Conservation (phyloP, 1,139 yeast species). For the Zygosaccharomyces sapae region DNA sequence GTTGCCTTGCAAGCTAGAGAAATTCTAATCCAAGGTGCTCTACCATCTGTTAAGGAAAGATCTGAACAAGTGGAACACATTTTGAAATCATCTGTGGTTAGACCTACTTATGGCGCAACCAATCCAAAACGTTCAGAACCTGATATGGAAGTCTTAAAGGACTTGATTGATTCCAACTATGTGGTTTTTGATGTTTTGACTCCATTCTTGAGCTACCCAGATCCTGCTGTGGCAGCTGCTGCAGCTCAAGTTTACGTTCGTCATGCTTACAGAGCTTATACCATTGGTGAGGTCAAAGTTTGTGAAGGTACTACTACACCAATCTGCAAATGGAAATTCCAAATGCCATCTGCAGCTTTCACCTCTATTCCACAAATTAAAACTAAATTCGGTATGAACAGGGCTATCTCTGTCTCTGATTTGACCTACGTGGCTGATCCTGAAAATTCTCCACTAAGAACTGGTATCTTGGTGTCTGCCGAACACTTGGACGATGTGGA, state of each 20-base stretch:
- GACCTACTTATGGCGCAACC: slow-evolving; percentile 82
- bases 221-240: slow-evolving; percentile 88
- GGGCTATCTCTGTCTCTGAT: slow-evolving; percentile 91
- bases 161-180: slow-evolving; percentile 92
- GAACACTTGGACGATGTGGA: slow-evolving; percentile 86
- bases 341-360: slow-evolving; percentile 76
- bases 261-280: slow-evolving; percentile 95
- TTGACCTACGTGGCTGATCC: slow-evolving; percentile 77
- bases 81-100: slow-evolving; percentile 85
- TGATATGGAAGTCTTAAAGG: slow-evolving; percentile 71
- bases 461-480: slow-evolving; percentile 83
- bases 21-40: slow-evolving; percentile 88
- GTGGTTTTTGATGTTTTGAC: slow-evolving; percentile 93
- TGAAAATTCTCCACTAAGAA: slow-evolving; percentile 59
- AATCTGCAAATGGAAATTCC: slow-evolving; percentile 84
- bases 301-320: slow-evolving; percentile 49
- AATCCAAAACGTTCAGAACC: slow-evolving; percentile 77
- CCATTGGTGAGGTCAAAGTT: slow-evolving; percentile 70
- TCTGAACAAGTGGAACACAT: slow-evolving; percentile 96
- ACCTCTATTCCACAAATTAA: slow-evolving; percentile 57
- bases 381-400: slow-evolving; percentile 52
- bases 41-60: slow-evolving; percentile 94
- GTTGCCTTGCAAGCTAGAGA: slow-evolving; percentile 95
- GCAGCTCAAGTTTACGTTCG: slow-evolving; percentile 96
- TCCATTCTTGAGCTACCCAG: slow-evolving; percentile 79